These are phyloP conservation scores for Basidiobolus heterosporus DNA, from an alignment of 371 early-diverging fungal species.

Conservation along the genomic window DNA sequence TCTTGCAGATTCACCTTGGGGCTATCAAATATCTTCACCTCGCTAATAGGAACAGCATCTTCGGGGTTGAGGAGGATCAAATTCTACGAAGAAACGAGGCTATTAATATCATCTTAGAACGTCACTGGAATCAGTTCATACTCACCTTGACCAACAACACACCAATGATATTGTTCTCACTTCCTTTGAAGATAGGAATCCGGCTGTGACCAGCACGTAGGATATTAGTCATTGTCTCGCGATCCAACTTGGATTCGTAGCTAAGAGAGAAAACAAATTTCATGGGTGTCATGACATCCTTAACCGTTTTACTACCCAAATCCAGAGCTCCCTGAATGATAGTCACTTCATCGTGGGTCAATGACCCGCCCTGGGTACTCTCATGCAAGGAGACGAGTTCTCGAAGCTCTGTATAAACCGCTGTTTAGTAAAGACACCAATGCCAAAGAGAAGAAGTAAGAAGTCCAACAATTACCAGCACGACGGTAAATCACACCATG, in stretches of 20 bases:
- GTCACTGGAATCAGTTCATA: neutral
- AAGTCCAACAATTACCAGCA: constrained; percentile 9
- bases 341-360: constrained; percentile 79
- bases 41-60: constrained; percentile 48
- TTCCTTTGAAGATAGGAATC: constrained; percentile 64
- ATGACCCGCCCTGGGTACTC: constrained; percentile 42
- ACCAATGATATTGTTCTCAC: constrained; percentile 60
- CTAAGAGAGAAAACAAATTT: constrained; percentile 57
- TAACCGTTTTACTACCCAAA: constrained; percentile 67
- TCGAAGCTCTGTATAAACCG: constrained; percentile 43
- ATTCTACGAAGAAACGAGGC: constrained; percentile 11
- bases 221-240: constrained; percentile 47
- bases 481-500: constrained; percentile 66
- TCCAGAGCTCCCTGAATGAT: constrained; percentile 85
- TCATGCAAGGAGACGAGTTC: constrained; percentile 80
- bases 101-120: no score
- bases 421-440: neutral
- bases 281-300: constrained; percentile 72
- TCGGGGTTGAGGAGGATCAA: constrained; percentile 72
- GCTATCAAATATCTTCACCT: constrained; percentile 47
- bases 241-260: constrained; percentile 45
- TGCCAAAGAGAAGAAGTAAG: neutral
- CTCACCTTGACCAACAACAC: constrained; percentile 60
- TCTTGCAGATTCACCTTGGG: constrained; percentile 56
- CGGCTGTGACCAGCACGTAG: constrained; percentile 73